Evolutionary conservation across 2,329 filamentous ascomycete species (phyloP).

Genomic region (Diaporthe sp.): DNA sequence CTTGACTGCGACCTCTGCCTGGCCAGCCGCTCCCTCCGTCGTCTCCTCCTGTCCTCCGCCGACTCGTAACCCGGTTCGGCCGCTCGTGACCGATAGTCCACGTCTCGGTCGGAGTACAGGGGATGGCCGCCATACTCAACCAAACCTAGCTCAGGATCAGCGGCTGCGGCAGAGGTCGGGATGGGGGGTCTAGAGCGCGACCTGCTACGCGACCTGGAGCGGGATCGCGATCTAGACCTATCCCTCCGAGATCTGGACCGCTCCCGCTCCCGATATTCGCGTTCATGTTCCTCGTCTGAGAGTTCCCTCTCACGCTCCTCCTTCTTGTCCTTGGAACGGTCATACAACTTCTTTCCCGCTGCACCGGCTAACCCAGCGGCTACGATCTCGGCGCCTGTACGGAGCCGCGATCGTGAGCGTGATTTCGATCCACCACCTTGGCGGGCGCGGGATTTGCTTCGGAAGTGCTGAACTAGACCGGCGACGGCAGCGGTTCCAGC

Average conservation of each 20-base stretch:
- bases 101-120: constrained; percentile 55
- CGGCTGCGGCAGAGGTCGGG: constrained; percentile 49
- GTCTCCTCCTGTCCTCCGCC: constrained; percentile 53
- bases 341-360: constrained; percentile 71
- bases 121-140: constrained; percentile 75
- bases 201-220: constrained; percentile 59
- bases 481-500: constrained; percentile 69
- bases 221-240: constrained; percentile 39
- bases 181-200: constrained; percentile 49
- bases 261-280: constrained; percentile 53
- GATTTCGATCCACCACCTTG: constrained; percentile 46
- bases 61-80: constrained; percentile 57
- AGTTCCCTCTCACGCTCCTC: constrained; percentile 55
- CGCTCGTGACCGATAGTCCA: background rate
- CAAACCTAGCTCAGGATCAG: constrained; percentile 77
- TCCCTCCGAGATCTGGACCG: constrained; percentile 45
- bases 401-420: constrained; percentile 58
- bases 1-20: constrained; percentile 50
- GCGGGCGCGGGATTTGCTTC: constrained; percentile 61
- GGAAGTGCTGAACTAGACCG: constrained; percentile 69
- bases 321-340: constrained; percentile 72
- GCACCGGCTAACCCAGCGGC: constrained; percentile 72
- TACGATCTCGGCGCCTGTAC: constrained; percentile 71
- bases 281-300: constrained; percentile 47
- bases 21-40: constrained; percentile 48